Evolutionary conservation across 129 eudicot genomes (phyloP).

Genomic region (Tagetes patula): DNA sequence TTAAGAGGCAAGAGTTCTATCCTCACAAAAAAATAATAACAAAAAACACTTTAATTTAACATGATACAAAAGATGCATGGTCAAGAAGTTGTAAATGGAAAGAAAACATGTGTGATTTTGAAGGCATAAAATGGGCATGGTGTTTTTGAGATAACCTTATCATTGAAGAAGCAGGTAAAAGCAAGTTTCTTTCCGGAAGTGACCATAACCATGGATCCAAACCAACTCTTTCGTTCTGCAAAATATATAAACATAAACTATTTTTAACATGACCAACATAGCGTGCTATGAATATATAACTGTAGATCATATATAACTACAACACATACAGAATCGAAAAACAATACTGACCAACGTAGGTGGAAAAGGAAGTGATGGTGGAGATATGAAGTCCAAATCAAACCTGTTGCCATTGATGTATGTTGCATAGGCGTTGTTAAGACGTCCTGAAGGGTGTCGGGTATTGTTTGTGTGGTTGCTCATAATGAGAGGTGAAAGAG

Average conservation of each 20-base stretch:
- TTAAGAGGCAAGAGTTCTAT: too few species aligned
- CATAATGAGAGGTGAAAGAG: slow-evolving; percentile 7
- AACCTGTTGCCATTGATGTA: slow-evolving; percentile 1
- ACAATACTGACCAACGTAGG: neutral
- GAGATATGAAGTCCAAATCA: slow-evolving; percentile 1
- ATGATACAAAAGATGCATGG: too few species aligned
- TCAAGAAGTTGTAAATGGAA: too few species aligned
- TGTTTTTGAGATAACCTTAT: slow-evolving; percentile 22
- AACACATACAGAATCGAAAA: neutral
- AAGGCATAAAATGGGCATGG: neutral
- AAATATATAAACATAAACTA: slow-evolving; percentile 9
- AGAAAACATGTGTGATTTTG: neutral
- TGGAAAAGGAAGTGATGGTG: slow-evolving; percentile 4
- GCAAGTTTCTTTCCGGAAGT: slow-evolving; percentile 26
- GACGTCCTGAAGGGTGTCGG: neutral
- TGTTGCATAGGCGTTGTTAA: slow-evolving; percentile 1
- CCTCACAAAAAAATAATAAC: too few species aligned
- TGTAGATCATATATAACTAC: neutral
- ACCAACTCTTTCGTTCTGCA: slow-evolving; percentile 30
- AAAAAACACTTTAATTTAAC: too few species aligned
- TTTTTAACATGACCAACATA: neutral
- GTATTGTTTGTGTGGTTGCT: neutral
- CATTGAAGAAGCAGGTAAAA: slow-evolving; percentile 21
- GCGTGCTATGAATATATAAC: neutral
- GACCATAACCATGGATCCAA: slow-evolving; percentile 30